These are phyloP conservation scores for Chrysoporthe puriensis DNA, from an alignment of 2,329 filamentous ascomycete genomes.

Conservation along the genomic window DNA sequence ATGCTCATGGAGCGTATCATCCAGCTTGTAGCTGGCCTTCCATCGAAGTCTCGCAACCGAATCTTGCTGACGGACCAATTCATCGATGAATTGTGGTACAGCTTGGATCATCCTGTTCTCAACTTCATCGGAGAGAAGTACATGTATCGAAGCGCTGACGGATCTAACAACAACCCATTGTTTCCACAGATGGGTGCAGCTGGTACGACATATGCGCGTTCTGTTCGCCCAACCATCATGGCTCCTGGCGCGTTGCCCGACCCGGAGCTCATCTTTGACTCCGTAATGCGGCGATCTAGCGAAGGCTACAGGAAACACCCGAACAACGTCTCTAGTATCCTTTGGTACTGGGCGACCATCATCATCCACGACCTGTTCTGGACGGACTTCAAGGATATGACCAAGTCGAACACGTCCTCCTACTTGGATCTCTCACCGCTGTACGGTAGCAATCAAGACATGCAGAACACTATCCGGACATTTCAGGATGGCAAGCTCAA, in stretches of 20 bases:
- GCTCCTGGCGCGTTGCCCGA: slow-evolving; percentile 70
- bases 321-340: slow-evolving; percentile 72
- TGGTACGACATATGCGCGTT: slow-evolving; percentile 68
- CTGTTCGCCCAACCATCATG: slow-evolving; percentile 61
- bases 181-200: slow-evolving; percentile 69
- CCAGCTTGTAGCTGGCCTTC: slow-evolving; percentile 68
- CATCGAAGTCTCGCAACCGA: slow-evolving; percentile 63
- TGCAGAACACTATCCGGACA: slow-evolving; percentile 69
- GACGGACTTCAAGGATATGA: slow-evolving; percentile 65
- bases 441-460: slow-evolving; percentile 69
- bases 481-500: slow-evolving; percentile 74
- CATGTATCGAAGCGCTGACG: slow-evolving; percentile 70
- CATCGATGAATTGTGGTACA: slow-evolving; percentile 71
- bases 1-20: slow-evolving; percentile 78
- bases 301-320: slow-evolving; percentile 60
- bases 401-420: slow-evolving; percentile 68
- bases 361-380: slow-evolving; percentile 74
- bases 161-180: slow-evolving; percentile 71
- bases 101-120: slow-evolving; percentile 72
- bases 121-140: slow-evolving; percentile 66
- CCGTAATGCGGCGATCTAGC: slow-evolving; percentile 57
- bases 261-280: slow-evolving; percentile 64
- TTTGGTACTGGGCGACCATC: slow-evolving; percentile 75
- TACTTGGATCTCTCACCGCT: slow-evolving; percentile 74
- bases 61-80: slow-evolving; percentile 68